phyloP scores from a whole-genome alignment of 2,329 filamentous ascomycete genomes.

The Exophiala sp. region DNA sequence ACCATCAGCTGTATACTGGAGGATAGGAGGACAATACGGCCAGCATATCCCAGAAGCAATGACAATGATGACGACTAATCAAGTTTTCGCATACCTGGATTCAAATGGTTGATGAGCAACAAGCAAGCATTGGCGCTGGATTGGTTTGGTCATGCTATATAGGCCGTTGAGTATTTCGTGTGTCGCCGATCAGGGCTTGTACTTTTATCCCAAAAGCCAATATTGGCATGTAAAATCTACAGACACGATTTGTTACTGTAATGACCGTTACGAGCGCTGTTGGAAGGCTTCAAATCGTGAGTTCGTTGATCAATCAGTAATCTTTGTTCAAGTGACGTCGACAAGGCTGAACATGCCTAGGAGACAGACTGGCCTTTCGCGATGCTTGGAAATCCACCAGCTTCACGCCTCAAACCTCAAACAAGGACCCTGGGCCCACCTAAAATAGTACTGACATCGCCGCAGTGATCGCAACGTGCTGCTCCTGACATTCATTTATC shows the following conservation, averaged over 20 bases:
- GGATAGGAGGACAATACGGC: constrained; percentile 5
- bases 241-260: background rate
- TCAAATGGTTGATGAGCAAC: constrained; percentile 10
- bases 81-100: constrained; percentile 11
- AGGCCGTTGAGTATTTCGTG: background rate
- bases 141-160: constrained; percentile 5
- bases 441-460: background rate
- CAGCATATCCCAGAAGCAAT: constrained; percentile 6
- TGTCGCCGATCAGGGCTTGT: constrained; percentile 1
- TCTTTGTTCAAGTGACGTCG: background rate
- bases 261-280: too few species aligned
- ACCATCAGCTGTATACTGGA: constrained; percentile 29
- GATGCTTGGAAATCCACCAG: constrained; percentile 13
- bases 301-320: background rate
- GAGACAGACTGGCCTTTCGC: constrained; percentile 14
- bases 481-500: background rate
- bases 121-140: constrained; percentile 15
- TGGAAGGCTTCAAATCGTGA: background rate
- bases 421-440: background rate
- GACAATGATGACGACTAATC: constrained; percentile 5
- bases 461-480: background rate
- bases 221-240: constrained; percentile 1
- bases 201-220: constrained; percentile 6
- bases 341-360: constrained; percentile 9
- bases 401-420: too few species aligned